Evolutionary conservation across 352 stramenopile genomes (phyloP), one percentile per base, ranked within the genome.

Genomic region (Vaucheria bursata): DNA sequence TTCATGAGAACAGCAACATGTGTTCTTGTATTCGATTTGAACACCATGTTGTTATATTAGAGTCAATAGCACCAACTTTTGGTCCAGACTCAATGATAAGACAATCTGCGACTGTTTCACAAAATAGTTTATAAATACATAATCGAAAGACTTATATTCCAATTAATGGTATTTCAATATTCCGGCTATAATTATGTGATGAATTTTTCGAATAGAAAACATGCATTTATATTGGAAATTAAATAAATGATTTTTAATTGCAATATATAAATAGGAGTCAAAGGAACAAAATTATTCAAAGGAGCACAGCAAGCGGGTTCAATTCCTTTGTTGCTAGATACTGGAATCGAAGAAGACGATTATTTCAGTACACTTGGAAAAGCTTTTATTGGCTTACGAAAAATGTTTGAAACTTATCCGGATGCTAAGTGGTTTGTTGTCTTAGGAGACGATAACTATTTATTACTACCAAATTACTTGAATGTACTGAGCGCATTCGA

Each of bases 291-390:
- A 31, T 34, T 68, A 7, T 68, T 68, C 8, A 31, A 7, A 2
- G 53, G 53, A 34, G 7, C 2, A 2, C 31, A 68, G 2, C 6
- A 2, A 2, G 31, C 53, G 8, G 53, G 53, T 2, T 68, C 53
- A 2, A 68, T 37, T 34, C 53, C 53, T 2, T 34, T 68, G 53
- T 34, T 68, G 53, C 53, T 68, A 75, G 77, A 82, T 73, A 82
- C 77, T 31, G 77, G 77, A 37, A 36, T 82, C 18, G 70, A 72
- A 25, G 70, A 82, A 53, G 77, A 82, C 49, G 77, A 82, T 49
- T 82, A 82, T 73, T 82, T 82, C 71, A 82, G 77, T 66, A 82
- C 77, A 59, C 77, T 82, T 32, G 77, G 77, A 18, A 82, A 82
- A 45, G 77, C 77, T 32, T 82, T 82, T 73, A 66, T 82, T 38